Evolutionary conservation across 78 protist species (phyloP).

Genomic region (Dictyostelium citrinum): DNA sequence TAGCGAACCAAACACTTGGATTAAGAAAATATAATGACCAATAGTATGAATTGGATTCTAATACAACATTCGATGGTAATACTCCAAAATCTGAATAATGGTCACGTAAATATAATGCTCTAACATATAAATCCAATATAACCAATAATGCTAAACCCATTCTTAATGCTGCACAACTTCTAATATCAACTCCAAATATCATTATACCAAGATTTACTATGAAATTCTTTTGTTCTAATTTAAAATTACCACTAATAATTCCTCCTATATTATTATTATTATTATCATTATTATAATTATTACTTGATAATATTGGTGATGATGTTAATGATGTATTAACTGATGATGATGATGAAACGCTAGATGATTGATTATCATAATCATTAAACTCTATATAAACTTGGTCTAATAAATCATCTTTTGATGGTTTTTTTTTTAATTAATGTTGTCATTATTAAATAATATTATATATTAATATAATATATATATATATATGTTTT

Average conservation of each 20-base stretch:
- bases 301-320: not conserved
- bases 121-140: constrained; percentile 24
- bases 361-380: not conserved
- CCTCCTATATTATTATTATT: not conserved
- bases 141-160: constrained; percentile 24
- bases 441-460: not conserved
- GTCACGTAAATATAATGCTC: constrained; percentile 30
- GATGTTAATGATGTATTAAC: not conserved
- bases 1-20: not conserved
- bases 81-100: constrained; percentile 54
- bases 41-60: not conserved
- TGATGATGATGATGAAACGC: constrained; percentile 11
- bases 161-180: constrained; percentile 45
- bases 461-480: not conserved
- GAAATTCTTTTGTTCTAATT: not conserved
- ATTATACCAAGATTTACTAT: not conserved
- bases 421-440: constrained; percentile 27
- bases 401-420: constrained; percentile 11
- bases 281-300: not conserved
- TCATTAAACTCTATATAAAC: not conserved
- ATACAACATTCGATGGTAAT: not conserved
- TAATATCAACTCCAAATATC: constrained; percentile 34
- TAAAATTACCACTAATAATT: not conserved
- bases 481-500: no score
- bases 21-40: constrained; percentile 42